Evolutionary conservation across 2,329 filamentous ascomycete species (phyloP), one percentile per base, ranked within the genome.

Genomic region (Cordyceps sp.): DNA sequence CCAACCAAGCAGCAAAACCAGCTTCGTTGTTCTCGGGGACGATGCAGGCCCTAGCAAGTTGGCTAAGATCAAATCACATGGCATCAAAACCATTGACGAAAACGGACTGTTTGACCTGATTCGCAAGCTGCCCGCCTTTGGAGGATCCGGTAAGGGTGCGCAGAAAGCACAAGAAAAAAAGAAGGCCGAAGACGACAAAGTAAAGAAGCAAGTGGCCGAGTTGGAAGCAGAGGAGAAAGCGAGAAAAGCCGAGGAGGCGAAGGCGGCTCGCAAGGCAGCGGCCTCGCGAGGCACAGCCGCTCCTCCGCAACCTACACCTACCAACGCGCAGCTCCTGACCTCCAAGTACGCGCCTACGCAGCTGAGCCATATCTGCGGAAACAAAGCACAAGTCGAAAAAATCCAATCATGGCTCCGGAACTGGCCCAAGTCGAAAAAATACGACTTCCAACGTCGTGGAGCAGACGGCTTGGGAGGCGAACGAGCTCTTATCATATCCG

Each of bases 1-100:
- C 9, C 77, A 73, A 5, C 90, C 92, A 15, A 96, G 88, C 49
- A 80, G 77, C 47, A 96, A 93, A 55, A 98, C 92, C 1, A 90
- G 70, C 46, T 98, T 84, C 48, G 85, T 98, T 29, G 82, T 98
- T 13, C 67, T 98, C 3, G 90, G 90, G 27, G 69, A 69, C 18
- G 90, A 96, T 52, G 90, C 92, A 17, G 90, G 90, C 0, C 90
- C 90, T 1, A 92, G 79, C 54, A 98, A 98, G 52, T 64, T 98
- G 26, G 65, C 77, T 41, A 94, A 86, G 42, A 96, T 98, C 42
- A 66, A 70, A 35, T 69, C 83, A 15, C 61, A 80, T 44, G 73
- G 73, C 0, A 73, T 96, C 50, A 94, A 85, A 53, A 92, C 86
- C 0, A 94, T 98, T 47, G 78, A 94, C 44, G 92, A 98, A 50